Evolutionary conservation across 2,329 filamentous ascomycete species (phyloP).

Genomic region (Aspergillus jensenii): DNA sequence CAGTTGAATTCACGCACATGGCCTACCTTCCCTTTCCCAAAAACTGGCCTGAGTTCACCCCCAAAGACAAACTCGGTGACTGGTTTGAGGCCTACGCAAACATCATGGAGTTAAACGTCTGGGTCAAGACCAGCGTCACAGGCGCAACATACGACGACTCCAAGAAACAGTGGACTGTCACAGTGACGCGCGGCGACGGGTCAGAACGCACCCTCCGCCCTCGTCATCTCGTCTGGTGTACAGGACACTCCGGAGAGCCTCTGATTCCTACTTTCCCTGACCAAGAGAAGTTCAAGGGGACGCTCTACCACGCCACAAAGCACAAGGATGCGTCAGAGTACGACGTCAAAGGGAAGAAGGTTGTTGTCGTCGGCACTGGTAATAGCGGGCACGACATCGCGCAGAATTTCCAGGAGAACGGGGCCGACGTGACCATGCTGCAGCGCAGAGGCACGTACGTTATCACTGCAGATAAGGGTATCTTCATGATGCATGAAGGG

Average conservation of each 20-base stretch:
- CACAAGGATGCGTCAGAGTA: conserved; percentile 43
- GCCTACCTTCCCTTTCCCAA: conserved; percentile 42
- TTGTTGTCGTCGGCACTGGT: conserved; percentile 51
- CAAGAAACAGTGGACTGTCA: conserved; percentile 41
- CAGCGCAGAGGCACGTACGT: conserved; percentile 55
- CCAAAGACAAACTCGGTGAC: conserved; percentile 49
- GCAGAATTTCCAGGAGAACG: conserved; percentile 51
- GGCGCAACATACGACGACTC: conserved; percentile 42
- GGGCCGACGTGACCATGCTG: conserved; percentile 54
- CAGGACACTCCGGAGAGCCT: conserved; percentile 47
- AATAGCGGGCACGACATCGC: conserved; percentile 54
- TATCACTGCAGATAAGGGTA: conserved; percentile 45
- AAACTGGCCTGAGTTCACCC: conserved; percentile 45
- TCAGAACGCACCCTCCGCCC: conserved; percentile 34
- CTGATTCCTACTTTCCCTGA: conserved; percentile 43
- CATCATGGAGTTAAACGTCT: conserved; percentile 52
- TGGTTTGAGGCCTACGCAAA: conserved; percentile 52
- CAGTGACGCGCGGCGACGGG: conserved; percentile 25
- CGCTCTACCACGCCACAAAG: conserved; percentile 45
- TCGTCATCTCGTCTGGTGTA: conserved; percentile 51
- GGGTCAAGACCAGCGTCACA: conserved; percentile 41
- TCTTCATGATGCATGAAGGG: conserved; percentile 47
- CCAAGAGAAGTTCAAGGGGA: conserved; percentile 44
- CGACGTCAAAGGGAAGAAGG: conserved; percentile 43
- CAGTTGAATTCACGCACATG: conserved; percentile 41